phyloP scores from a whole-genome alignment of 2,329 filamentous ascomycete species.

The Clonostachys rhizophaga region DNA sequence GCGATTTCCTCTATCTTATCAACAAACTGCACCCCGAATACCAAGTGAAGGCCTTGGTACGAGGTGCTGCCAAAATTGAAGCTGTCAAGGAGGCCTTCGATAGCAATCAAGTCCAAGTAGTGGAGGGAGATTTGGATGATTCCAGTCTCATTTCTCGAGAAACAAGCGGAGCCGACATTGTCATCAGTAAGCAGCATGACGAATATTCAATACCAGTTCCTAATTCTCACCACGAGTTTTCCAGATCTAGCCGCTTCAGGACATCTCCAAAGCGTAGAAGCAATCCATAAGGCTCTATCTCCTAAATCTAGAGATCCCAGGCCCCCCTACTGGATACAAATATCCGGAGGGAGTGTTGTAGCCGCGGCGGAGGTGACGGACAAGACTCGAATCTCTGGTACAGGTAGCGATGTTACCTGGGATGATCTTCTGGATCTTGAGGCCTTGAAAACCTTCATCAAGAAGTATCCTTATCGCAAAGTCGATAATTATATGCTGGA shows the following conservation, averaged over 20 bases:
- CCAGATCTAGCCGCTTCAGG: background rate
- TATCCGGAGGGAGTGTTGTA: conserved; percentile 29
- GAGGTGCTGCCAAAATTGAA: background rate
- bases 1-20: conserved; percentile 1
- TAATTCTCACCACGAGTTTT: too few relatives aligned
- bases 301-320: too few relatives aligned
- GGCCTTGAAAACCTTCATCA: conserved; percentile 16
- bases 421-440: conserved; percentile 24
- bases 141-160: conserved; percentile 17
- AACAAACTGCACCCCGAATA: conserved; percentile 3
- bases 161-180: conserved; percentile 23
- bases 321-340: conserved; percentile 18
- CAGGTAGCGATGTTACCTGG: conserved; percentile 18
- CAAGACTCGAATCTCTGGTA: conserved; percentile 18
- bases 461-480: conserved; percentile 14
- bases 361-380: conserved; percentile 22
- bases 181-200: conserved; percentile 4
- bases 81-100: conserved; percentile 8
- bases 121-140: conserved; percentile 24
- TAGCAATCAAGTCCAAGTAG: conserved; percentile 10
- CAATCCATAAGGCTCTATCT: background rate
- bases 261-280: background rate
- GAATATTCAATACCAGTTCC: too few relatives aligned
- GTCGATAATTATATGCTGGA: conserved; percentile 30
- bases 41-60: background rate